Base-by-base conservation (phyloP, 2,329 filamentous ascomycete species). In the Plectosphaerella cucumerina region DNA sequence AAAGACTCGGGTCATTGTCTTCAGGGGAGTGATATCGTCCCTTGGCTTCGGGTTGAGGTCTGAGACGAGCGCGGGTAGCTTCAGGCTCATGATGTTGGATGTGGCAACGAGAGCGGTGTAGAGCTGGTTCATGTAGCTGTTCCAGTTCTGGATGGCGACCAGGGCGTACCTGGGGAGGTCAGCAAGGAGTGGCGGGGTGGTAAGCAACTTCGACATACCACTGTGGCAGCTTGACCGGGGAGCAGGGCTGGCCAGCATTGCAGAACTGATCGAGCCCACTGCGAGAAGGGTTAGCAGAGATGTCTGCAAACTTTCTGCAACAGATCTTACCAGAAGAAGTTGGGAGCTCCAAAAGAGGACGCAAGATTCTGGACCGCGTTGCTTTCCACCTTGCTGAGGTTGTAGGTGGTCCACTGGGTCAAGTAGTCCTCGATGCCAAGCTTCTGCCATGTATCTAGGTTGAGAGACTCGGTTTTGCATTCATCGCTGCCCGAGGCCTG, bases 11-110 rank as follows among this genome's bases (percentile, higher is more conserved):
- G 45, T 51, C n/a, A 56, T 43, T 42, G 35, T 42, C 21, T 50
- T 52, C 12, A 55, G 46, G n/a, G 43, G 23, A 1, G 53, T 55
- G 17, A 50, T 31, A 17, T 52, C 47, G 37, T 53, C 51, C 9
- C 48, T 20, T 5, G 50, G 51, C 39, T 54, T 44, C 14, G 51
- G 50, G 43, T 50, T 52, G 23, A 57, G 49, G 35, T 57, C 55
- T 5, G 37, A 14, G 21, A 56, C 53, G 20, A 57, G 51, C 4
- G 41, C 50, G n/a, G 49, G 53, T 6, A 57, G 51, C 15, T 35
- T 47, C 21, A 53, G 48, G 17, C 43, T 41, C 23, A 56, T 22
- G 37, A 56, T 57, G 49, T 48, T 54, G 5, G 48, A 52, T 26
- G 53, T 50, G 33, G 52, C 52, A n/a, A 20, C 49, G 37, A 57